These are phyloP conservation scores for Fraxinus sp. DNA, from an alignment of 305 asterid genomes.

Conservation along the genomic window DNA sequence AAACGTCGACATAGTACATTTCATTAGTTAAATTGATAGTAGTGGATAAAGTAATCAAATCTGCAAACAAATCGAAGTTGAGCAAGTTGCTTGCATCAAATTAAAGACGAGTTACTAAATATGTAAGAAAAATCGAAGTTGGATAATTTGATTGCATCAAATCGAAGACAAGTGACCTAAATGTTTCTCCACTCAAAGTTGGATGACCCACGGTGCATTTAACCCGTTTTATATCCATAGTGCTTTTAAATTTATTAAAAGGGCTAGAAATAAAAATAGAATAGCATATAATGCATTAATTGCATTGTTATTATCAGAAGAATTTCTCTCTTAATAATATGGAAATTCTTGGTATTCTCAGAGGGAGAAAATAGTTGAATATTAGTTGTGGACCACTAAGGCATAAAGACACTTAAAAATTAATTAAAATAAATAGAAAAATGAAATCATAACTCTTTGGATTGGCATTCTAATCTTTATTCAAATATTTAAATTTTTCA, in stretches of 20 bases:
- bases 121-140: neutral
- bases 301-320: neutral
- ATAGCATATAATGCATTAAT: neutral
- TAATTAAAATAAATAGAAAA: too few species aligned
- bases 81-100: neutral
- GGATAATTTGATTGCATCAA: neutral
- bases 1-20: neutral
- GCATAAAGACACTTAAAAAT: neutral
- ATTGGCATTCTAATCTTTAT: too few species aligned
- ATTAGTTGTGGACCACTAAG: neutral
- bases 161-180: neutral
- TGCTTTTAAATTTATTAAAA: neutral
- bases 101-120: neutral
- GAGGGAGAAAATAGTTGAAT: neutral
- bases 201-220: neutral
- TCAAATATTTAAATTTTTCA: neutral
- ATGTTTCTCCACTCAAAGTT: neutral
- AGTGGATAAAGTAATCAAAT: neutral
- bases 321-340: neutral
- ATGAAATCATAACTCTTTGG: too few species aligned
- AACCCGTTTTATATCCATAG: neutral
- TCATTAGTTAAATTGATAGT: neutral
- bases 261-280: neutral
- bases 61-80: neutral
- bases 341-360: neutral